Evolutionary conservation across 345 rosid species (phyloP), one percentile per base, ranked within the genome.

Genomic region (Noccaea bulbosa): DNA sequence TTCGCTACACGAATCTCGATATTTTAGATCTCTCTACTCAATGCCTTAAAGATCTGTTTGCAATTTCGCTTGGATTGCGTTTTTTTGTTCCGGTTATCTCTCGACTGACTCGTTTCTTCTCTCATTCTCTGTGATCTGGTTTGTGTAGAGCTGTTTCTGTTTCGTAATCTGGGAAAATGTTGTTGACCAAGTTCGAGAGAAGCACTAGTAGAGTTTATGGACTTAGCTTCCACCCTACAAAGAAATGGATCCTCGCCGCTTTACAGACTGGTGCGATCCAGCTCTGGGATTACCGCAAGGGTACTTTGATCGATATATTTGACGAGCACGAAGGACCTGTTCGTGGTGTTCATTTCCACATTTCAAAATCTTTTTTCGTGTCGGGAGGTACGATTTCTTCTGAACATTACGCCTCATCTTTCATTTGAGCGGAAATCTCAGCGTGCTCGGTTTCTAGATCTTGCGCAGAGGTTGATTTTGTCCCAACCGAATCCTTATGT

Each of bases 1-100:
- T 60, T 59, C 68, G 1, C 22, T 35, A 1, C 46, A 10, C 41
- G 57, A 35, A 15, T 64, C 58, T 73, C 64, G 16, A 6, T 39
- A 3, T 39, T 2, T 39, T 39, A 8, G 8, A 11, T 11, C 44
- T 40, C 44, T 11, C 44, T 40, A 8, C 0, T 40, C 11, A 5
- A n/a, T 7, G 8, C 43, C 10, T 9, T 39, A 11, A 11, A 11
- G 44, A 40, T 40, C 44, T 11, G 44, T 11, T 40, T 3, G 44
- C 44, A 40, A 10, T 40, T 40, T 12, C 44, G 10, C 44, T 10
- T 11, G 10, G 44, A 3, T 10, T 39, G 2, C 43, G 43, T 39
- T 8, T 39, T 38, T 39, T 39, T 39, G 9, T 39, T 39, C 4
- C 10, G 39, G 8, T 8, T 34, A 8, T 9, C 8, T 38, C 0